These are phyloP conservation scores for Aspergillus saccharolyticus DNA, from an alignment of 495 filamentous ascomycete genomes.

Conservation along the genomic window DNA sequence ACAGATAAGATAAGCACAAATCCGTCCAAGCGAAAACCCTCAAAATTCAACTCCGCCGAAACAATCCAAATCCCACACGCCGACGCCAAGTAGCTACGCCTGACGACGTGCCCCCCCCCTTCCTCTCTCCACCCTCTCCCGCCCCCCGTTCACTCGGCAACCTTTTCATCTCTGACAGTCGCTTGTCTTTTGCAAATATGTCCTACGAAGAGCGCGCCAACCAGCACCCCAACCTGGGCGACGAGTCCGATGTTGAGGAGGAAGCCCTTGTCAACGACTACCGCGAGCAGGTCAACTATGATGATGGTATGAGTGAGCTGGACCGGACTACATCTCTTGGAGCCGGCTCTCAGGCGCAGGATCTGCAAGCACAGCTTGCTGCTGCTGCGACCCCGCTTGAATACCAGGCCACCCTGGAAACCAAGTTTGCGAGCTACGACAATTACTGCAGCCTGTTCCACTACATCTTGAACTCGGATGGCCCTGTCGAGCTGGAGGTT, in stretches of 20 bases:
- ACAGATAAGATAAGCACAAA: conserved; percentile 49
- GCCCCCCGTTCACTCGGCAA: conserved; percentile 24
- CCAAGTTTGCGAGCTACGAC: conserved; percentile 97
- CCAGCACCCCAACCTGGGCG: conserved; percentile 52
- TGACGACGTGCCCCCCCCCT: conserved; percentile 27
- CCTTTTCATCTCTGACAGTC: conserved; percentile 11
- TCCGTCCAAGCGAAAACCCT: conserved; percentile 47
- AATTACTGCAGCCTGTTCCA: conserved; percentile 99
- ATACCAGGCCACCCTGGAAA: conserved; percentile 87
- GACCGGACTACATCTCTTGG: conserved; percentile 56
- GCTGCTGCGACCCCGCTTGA: conserved; percentile 92
- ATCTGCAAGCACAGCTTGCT: conserved; percentile 84
- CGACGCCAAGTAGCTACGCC: conserved; percentile 31
- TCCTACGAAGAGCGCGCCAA: conserved; percentile 50
- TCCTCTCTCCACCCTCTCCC: conserved; percentile 20
- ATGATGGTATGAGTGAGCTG: conserved; percentile 75
- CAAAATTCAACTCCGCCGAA: conserved; percentile 46
- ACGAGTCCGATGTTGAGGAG: conserved; percentile 91
- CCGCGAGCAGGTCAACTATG: conserved; percentile 87
- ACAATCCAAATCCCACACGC: conserved; percentile 41
- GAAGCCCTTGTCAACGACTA: conserved; percentile 92
- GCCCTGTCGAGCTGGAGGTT: conserved; percentile 91
- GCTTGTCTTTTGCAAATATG: conserved; percentile 31
- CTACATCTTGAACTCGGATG: conserved; percentile 97
- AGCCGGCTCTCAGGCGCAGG: conserved; percentile 51